Evolutionary conservation across 2,329 filamentous ascomycete genomes (phyloP).

Genomic region (Sporothrix phasma): DNA sequence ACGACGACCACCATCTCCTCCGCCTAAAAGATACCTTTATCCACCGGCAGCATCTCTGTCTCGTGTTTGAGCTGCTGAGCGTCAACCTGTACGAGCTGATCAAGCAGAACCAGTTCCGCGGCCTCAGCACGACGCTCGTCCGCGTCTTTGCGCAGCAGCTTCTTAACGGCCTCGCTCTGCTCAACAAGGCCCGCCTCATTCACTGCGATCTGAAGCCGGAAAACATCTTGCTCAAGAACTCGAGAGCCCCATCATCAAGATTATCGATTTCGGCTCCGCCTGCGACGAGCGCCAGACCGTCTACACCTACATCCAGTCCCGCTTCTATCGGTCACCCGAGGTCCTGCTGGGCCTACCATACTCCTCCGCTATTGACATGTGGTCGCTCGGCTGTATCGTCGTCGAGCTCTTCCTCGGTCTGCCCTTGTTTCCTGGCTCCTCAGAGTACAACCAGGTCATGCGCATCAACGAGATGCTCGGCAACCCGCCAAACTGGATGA

Average conservation of each 20-base stretch:
- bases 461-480: constrained; percentile 97
- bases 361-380: constrained; percentile 98
- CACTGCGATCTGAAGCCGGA: constrained; percentile 98
- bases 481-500: constrained; percentile 95
- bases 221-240: constrained; percentile 96
- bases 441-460: constrained; percentile 97
- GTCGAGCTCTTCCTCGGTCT: constrained; percentile 94
- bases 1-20: constrained; percentile 92
- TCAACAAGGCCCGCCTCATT: constrained; percentile 94
- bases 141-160: constrained; percentile 96
- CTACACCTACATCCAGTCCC: constrained; percentile 97
- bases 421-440: constrained; percentile 90
- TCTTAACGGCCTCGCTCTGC: constrained; percentile 77
- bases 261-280: constrained; percentile 97
- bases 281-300: constrained; percentile 98
- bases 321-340: constrained; percentile 95
- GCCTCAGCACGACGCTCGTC: constrained; percentile 90
- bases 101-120: constrained; percentile 98
- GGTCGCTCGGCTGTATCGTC: constrained; percentile 96
- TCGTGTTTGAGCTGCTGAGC: constrained; percentile 92
- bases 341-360: constrained; percentile 93
- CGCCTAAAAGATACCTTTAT: constrained; percentile 97
- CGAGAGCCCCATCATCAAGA: constrained; percentile 98
- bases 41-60: constrained; percentile 88
- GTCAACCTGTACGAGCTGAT: constrained; percentile 98